Evolutionary conservation across 148 eudicot species (phyloP), one percentile per base, ranked within the genome.

Genomic region (Bassia scoparia): DNA sequence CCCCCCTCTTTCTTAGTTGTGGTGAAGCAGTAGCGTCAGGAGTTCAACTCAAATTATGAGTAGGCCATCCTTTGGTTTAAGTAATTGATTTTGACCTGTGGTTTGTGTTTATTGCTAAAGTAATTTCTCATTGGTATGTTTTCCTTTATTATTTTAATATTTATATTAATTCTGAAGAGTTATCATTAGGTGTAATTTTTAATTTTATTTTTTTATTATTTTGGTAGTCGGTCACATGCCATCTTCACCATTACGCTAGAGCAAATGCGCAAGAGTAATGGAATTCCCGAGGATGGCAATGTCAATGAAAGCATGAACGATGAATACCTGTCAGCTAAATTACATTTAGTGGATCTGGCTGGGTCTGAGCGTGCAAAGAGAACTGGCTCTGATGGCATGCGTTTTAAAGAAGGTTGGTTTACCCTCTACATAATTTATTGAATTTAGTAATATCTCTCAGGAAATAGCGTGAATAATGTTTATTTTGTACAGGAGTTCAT

Each of bases 311-410:
- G 82, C 71, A 88, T 90, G 87, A 78, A 82, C 34, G 99, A 95
- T 59, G 99, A 95, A 79, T 95, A 95, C 80, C 84, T 95, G 20
- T 89, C 97, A 85, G 97, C 99, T 68, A 95, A 95, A 71, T 81
- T 95, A 86, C 99, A 95, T 81, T 85, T 95, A 73, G 99, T 95
- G 61, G 99, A 95, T 86, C 99, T 95, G 68, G 99, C 99, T 79
- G 99, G 99, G 72, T 95, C 99, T 34, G 99, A 95, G 82, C 86
- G 99, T 63, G 99, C 99, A 46, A 95, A 95, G 79, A 83, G 99
- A 77, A 95, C 99, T 21, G 99, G 99, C 66, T 95, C 99, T 74
- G 99, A 95, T 87, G 99, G 99, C 81, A 82, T 95, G 85, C 99
- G 99, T 70, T 95, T 95, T 75, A 95, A 95, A 81, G 99, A 95